These are phyloP conservation scores for Microsporum audouinii DNA, from an alignment of 2,329 filamentous ascomycete species.

Conservation along the genomic window DNA sequence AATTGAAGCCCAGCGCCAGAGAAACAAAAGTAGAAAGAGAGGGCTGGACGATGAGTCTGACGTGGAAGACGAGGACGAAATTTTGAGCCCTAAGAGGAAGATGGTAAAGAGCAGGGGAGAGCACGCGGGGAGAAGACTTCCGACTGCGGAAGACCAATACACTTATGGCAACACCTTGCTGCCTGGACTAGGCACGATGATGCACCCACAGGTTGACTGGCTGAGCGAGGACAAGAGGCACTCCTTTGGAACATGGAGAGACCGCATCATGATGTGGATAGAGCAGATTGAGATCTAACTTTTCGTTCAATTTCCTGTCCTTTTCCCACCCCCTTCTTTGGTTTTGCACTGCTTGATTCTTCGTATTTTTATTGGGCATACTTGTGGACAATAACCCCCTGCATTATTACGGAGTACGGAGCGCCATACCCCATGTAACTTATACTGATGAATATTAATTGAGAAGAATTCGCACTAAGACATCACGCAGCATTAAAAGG, in stretches of 20 bases:
- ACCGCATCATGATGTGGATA: constrained; percentile 30
- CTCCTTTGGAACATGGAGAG: constrained; percentile 36
- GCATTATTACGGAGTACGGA: background rate
- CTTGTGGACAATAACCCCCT: background rate
- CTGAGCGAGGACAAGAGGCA: constrained; percentile 34
- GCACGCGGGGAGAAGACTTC: background rate
- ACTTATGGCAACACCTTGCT: constrained; percentile 20
- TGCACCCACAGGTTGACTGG: constrained; percentile 39
- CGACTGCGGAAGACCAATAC: background rate
- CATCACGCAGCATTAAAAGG: background rate
- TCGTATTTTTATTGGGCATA: background rate
- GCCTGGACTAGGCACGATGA: constrained; percentile 41
- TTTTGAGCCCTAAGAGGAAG: constrained; percentile 20
- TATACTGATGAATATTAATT: background rate
- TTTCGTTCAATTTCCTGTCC: background rate
- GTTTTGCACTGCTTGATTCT: background rate
- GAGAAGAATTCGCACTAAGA: background rate
- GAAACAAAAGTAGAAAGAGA: constrained; percentile 4
- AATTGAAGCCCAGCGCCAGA: constrained; percentile 4
- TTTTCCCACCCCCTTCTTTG: background rate
- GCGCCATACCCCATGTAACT: background rate
- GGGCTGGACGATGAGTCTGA: constrained; percentile 12
- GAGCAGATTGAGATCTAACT: constrained; percentile 20
- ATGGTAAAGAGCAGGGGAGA: constrained; percentile 15
- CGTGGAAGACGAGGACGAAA: constrained; percentile 20